Evolutionary conservation across 75 land plant genomes (phyloP).

Genomic region (Chamaecyparis obtusa): DNA sequence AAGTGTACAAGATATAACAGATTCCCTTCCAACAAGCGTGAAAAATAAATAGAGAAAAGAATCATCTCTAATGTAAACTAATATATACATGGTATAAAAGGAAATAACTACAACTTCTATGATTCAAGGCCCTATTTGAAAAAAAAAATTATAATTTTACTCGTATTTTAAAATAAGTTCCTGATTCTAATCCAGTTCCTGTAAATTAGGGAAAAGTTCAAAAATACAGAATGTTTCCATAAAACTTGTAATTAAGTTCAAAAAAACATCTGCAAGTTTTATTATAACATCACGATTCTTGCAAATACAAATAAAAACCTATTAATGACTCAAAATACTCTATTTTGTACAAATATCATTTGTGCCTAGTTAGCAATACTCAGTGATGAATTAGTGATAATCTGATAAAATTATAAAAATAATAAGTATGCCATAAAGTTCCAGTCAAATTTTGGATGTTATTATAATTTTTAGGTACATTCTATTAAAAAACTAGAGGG

Average conservation of each 20-base stretch:
- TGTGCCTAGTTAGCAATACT: neutral
- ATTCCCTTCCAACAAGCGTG: neutral
- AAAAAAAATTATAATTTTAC: neutral
- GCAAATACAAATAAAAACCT: too few relatives aligned
- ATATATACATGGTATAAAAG: neutral
- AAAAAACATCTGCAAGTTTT: neutral
- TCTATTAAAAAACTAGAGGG: too few relatives aligned
- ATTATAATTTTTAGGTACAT: neutral
- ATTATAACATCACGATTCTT: neutral
- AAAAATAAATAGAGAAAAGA: neutral
- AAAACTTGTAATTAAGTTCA: neutral
- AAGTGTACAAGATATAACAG: neutral
- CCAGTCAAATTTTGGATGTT: neutral
- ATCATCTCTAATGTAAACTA: neutral
- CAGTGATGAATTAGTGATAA: neutral
- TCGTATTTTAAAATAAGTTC: neutral
- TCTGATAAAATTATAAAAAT: too few relatives aligned
- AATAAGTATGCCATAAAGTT: neutral
- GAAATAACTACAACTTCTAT: neutral
- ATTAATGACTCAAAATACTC: neutral
- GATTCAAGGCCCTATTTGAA: neutral
- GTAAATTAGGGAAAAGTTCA: neutral
- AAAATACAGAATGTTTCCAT: neutral
- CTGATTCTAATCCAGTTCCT: neutral
- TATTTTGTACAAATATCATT: too few relatives aligned